Evolutionary conservation across 768 basidiomycete genomes (phyloP).

Genomic region (Lyophyllum atratum): DNA sequence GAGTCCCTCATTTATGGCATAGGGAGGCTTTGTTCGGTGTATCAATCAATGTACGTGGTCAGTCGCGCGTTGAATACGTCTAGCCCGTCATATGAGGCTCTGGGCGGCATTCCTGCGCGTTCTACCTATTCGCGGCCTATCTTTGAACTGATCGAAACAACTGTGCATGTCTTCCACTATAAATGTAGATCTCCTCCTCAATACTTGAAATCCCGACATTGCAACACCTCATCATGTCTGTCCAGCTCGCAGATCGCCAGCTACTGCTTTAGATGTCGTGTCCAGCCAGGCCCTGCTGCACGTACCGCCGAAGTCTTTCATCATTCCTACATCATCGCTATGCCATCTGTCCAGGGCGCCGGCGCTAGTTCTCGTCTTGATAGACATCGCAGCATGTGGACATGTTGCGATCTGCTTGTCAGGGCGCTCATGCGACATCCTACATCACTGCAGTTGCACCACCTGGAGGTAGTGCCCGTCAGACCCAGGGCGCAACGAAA

Average conservation of each 20-base stretch:
- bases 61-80: neutral
- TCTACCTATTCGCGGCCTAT: neutral
- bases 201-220: neutral
- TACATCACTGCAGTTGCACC: neutral
- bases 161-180: neutral
- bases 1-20: neutral
- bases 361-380: neutral
- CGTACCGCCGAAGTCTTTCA: neutral
- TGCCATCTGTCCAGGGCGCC: neutral
- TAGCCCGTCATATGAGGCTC: neutral
- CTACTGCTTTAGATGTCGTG: neutral
- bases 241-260: neutral
- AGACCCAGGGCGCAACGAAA: neutral
- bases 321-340: neutral
- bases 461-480: neutral
- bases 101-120: neutral
- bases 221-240: neutral
- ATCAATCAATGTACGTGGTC: neutral
- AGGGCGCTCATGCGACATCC: neutral
- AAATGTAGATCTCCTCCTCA: neutral
- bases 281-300: neutral
- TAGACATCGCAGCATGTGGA: conserved; percentile 7
- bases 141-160: neutral
- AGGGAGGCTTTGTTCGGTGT: neutral
- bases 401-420: neutral